Evolutionary conservation across 345 rosid species (phyloP).

Genomic region (Eucalyptus polyanthemos): DNA sequence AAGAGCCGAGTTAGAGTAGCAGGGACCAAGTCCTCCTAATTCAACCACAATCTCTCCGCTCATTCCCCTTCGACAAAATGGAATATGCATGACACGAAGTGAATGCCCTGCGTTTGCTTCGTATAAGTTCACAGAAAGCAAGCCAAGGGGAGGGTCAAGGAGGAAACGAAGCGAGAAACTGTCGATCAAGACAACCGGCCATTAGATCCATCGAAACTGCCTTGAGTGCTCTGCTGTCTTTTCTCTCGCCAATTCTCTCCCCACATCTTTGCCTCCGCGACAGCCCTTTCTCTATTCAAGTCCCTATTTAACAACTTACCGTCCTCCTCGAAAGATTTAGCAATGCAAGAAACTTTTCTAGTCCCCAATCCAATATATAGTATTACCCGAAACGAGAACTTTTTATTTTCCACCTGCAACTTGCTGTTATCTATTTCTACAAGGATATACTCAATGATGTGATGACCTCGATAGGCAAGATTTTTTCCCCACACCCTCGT

Average conservation of each 20-base stretch:
- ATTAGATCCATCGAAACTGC: slow-evolving; percentile 29
- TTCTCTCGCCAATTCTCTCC: slow-evolving; percentile 85
- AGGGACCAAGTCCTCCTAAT: background rate
- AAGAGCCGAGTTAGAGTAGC: background rate
- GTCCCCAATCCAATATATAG: no score
- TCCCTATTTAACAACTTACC: slow-evolving; percentile 45
- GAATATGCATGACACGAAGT: background rate
- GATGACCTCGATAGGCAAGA: background rate
- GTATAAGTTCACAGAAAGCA: background rate
- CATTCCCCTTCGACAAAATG: background rate
- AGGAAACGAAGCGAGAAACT: background rate
- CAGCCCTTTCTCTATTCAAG: slow-evolving; percentile 69
- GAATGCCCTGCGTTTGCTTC: background rate
- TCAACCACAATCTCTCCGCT: background rate
- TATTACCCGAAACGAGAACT: no score
- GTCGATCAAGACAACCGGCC: background rate
- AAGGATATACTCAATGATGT: background rate
- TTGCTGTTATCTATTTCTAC: background rate
- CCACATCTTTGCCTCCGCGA: slow-evolving; percentile 94
- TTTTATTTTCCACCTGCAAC: background rate
- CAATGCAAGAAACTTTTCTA: no score
- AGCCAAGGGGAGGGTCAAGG: background rate
- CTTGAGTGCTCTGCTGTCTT: slow-evolving; percentile 52
- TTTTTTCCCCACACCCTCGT: background rate
- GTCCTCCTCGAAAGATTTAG: no score